A percentile compares a stretch with the other conserved stretches of the same genome.
Conservation (phyloP, 768 basidiomycete genomes). For the Agrocybe praecox region DNA sequence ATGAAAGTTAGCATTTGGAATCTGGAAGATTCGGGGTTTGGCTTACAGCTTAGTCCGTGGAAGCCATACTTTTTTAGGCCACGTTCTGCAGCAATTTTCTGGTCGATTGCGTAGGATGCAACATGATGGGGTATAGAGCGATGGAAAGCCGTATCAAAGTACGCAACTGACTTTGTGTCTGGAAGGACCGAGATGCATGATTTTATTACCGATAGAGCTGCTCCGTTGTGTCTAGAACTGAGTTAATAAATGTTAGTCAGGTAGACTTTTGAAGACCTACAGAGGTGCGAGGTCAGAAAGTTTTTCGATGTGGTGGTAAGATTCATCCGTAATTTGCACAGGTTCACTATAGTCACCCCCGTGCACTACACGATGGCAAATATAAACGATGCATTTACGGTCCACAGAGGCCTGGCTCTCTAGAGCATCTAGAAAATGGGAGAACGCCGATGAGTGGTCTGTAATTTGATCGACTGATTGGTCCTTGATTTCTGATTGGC, state of each 20-base stretch:
- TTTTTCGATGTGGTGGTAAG: constrained; percentile 71
- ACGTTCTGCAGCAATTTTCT: constrained; percentile 56
- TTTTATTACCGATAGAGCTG: constrained; percentile 61
- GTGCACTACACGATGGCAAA: constrained; percentile 87
- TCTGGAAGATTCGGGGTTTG: neutral
- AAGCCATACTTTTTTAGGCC: constrained; percentile 91
- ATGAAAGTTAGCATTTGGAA: neutral
- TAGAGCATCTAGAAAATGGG: constrained; percentile 56
- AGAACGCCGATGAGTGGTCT: constrained; percentile 66
- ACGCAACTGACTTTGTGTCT: constrained; percentile 72
- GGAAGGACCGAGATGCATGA: constrained; percentile 66
- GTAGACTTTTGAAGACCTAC: constrained; percentile 42
- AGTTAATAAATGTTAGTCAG: no score
- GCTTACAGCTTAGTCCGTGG: constrained; percentile 79
- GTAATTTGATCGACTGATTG: constrained; percentile 38
- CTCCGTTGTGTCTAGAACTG: constrained; percentile 71
- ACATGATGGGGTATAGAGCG: constrained; percentile 74
- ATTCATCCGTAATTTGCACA: constrained; percentile 64
- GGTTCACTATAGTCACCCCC: constrained; percentile 81
- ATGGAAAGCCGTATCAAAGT: constrained; percentile 91
- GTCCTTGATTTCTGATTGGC: constrained; percentile 37
- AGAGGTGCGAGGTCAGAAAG: constrained; percentile 83
- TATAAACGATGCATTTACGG: constrained; percentile 43
- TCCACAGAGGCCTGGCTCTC: constrained; percentile 44
- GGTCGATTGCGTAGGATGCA: constrained; percentile 78